phyloP scores from a whole-genome alignment of 257 asterid species.

The Plantago ovata region DNA sequence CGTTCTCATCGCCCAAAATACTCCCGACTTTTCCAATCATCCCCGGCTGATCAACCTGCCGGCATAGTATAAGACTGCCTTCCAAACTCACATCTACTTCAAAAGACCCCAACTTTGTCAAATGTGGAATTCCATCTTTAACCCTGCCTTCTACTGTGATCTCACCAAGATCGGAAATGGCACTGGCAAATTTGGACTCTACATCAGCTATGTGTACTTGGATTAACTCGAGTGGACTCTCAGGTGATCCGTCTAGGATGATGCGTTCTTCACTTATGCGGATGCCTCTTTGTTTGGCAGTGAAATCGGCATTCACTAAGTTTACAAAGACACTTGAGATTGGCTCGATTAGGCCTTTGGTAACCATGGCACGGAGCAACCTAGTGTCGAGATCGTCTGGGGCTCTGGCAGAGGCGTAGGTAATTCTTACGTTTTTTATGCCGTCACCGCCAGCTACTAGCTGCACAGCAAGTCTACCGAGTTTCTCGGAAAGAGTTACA shows the following conservation, averaged over 20 bases:
- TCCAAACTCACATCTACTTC: conserved; percentile 94
- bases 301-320: conserved; percentile 86
- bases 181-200: conserved; percentile 84
- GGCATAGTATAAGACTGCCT: conserved; percentile 82
- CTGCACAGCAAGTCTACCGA: conserved; percentile 93
- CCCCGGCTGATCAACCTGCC: conserved; percentile 97
- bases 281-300: conserved; percentile 85
- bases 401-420: conserved; percentile 80
- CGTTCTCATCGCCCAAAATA: conserved; percentile 74
- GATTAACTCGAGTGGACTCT: conserved; percentile 68
- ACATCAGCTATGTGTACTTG: conserved; percentile 80
- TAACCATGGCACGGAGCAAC: conserved; percentile 90
- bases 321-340: conserved; percentile 70
- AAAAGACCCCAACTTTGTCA: conserved; percentile 80
- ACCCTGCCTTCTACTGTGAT: conserved; percentile 79
- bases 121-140: conserved; percentile 83
- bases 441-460: conserved; percentile 89
- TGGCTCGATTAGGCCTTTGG: conserved; percentile 91
- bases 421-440: conserved; percentile 61
- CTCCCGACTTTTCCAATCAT: conserved; percentile 93
- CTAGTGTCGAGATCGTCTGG: conserved; percentile 92
- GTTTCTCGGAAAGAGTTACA: conserved; percentile 85
- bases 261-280: conserved; percentile 70
- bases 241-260: conserved; percentile 75
- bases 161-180: conserved; percentile 77